Conservation (phyloP, 345 rosid species). For the Ceriops decandra region DNA sequence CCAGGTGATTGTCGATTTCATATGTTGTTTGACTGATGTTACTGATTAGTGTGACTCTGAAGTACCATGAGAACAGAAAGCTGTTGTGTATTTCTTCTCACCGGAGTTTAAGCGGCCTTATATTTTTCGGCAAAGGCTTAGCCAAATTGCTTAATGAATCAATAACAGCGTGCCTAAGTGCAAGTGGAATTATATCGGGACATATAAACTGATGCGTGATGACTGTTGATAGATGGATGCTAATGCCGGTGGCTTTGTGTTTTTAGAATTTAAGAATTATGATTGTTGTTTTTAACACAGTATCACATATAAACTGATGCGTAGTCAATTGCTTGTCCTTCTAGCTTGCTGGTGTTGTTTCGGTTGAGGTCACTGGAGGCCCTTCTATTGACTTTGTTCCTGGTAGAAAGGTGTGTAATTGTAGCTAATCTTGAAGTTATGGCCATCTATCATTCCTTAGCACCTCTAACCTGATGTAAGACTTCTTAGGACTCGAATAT, state of each 20-base stretch:
- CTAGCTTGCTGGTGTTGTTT: slow-evolving; percentile 95
- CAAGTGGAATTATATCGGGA: neutral
- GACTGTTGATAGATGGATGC: neutral
- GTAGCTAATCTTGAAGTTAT: slow-evolving; percentile 10
- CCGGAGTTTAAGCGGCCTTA: no score
- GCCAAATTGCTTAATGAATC: neutral
- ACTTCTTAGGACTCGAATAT: slow-evolving; percentile 61
- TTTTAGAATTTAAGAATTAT: neutral
- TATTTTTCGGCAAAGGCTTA: neutral
- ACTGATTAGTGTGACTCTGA: neutral
- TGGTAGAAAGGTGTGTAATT: slow-evolving; percentile 68
- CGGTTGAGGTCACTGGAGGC: slow-evolving; percentile 94
- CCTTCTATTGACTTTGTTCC: slow-evolving; percentile 79
- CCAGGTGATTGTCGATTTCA: slow-evolving; percentile 41
- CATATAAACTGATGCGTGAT: neutral
- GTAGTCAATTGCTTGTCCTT: slow-evolving; percentile 10
- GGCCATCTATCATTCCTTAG: slow-evolving; percentile 14
- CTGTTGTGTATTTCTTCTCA: neutral
- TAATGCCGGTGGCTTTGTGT: neutral
- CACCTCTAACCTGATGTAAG: slow-evolving; percentile 5
- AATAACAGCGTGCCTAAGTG: neutral
- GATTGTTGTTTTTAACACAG: neutral
- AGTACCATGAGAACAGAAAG: neutral
- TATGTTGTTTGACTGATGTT: neutral
- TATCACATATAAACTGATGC: slow-evolving; percentile 2